Base-by-base conservation (phyloP, 129 eudicot genomes). In the Lactuca saligna region DNA sequence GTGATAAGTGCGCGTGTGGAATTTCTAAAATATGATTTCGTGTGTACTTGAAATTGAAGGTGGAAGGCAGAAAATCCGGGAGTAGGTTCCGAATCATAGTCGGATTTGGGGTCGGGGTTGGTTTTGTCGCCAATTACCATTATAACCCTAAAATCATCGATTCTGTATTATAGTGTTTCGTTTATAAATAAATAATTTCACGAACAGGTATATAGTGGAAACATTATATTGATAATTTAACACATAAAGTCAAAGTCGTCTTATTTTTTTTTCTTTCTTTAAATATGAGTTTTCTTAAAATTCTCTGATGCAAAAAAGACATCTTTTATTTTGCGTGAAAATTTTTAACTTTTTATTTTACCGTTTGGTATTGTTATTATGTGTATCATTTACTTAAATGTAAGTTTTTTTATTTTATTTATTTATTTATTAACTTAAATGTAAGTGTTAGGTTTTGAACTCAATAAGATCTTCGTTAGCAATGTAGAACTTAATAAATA, bases 11-110 rank as follows among this genome's bases (percentile, higher is more conserved):
- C 59, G 77, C 59, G 80, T 73, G 25, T 7, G 12, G 12, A 25
- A 6, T 33, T 35, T 65, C 44, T 65, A 59, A 64, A 33, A 70
- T 80, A 29, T 53, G 53, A 65, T 81, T 66, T 75, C 81, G 78
- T 81, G 79, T 71, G 75, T 76, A 76, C 68, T 70, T 75, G 71
- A 65, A 80, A 66, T 42, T 41, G 62, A 60, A 65, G 69, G 69
- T 79, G 79, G 83, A 65, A 59, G 48, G 79, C 82, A 61, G 56
- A 62, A 62, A 70, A 54, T 81, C 68, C 68, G 78, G 81, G 81
- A 33, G 70, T 79, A 12, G 69, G 65, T 73, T 75, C 34, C 71
- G 68, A 62, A 72, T 71, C 65, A 49, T 68, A 67, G 25, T 81
- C 82, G 68, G 72, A 75, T 67, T 66, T 46, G 46, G 65, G 65